Base-by-base conservation (phyloP, 1,139 yeast genomes). In the Hansenula anomala region DNA sequence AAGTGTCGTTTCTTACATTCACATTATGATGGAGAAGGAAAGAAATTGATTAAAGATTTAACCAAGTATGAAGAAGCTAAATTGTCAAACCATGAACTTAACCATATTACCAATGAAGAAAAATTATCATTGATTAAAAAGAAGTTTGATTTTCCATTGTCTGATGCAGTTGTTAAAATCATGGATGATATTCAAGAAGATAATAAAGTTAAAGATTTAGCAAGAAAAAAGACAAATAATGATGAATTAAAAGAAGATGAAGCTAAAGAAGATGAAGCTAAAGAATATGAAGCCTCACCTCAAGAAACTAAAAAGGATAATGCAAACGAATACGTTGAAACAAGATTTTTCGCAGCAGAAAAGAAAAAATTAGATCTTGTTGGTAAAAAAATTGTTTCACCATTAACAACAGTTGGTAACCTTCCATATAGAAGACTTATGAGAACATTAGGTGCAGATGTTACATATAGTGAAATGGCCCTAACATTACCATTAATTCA, bases 381-480 rank as follows among this genome's bases (percentile, higher is more conserved):
- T 37, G 66, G 78, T 30, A 92, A 94, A 45, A 90, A 88, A 60
- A 89, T 92, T 44, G 83, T 92, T 12, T 88, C 97, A 1, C 99
- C 99, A 3, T 73, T 92, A 48, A 94, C 99, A 18, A 92, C 99
- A 0, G 98, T 94, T 8, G 99, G 99, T 25, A 92, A 92, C 60
- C 69, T 94, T 54, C 98, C 99, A 13, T 92, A 80, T 64, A 82
- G 99, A 60, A 75, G 97, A 49, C 71, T 94, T 43, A 92, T 94
- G 97, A 85, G 83, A 55, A 72, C 82, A 1, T 65, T 88, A 28
- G 97, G 97, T 20, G 96, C 96, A 6, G 97, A 92, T 55, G 75
- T 90, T 14, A 92, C 98, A 0, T 92, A 87, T 59, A 76, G 92
- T 34, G 99, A 92, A 64, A 94, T 92, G 98, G 97, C 97, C 0